These are phyloP conservation scores for Myriosclerotinia curreyana DNA, from an alignment of 2,329 filamentous ascomycete species.

Conservation along the genomic window DNA sequence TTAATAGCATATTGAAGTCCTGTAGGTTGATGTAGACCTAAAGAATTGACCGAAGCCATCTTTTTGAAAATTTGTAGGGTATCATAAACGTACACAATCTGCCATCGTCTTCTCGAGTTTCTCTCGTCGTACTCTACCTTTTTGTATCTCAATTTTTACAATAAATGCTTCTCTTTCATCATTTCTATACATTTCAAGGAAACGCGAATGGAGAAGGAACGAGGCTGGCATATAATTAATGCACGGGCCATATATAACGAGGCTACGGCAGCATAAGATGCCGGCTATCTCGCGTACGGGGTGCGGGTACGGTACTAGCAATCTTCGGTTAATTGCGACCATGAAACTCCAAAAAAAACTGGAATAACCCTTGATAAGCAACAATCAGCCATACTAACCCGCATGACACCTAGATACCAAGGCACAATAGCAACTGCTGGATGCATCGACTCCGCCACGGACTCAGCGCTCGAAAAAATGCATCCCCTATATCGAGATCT, in stretches of 20 bases:
- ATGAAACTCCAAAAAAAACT: too few relatives aligned
- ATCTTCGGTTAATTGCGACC: too few relatives aligned
- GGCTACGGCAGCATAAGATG: background rate
- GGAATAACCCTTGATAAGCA: too few relatives aligned
- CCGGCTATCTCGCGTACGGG: too few relatives aligned
- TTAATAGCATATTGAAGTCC: constrained; percentile 79
- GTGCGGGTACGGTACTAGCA: background rate
- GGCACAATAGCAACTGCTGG: too few relatives aligned
- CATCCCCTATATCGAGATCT: too few relatives aligned
- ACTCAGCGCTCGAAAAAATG: too few relatives aligned
- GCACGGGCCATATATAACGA: background rate
- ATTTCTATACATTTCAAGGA: background rate
- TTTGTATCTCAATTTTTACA: background rate
- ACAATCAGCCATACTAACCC: too few relatives aligned
- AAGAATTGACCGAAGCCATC: constrained; percentile 89
- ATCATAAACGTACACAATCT: constrained; percentile 26
- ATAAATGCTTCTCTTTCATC: constrained; percentile 5
- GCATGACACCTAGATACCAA: too few relatives aligned
- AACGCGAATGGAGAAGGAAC: constrained; percentile 8
- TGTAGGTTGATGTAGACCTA: constrained; percentile 86
- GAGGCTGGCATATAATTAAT: background rate
- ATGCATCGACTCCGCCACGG: too few relatives aligned
- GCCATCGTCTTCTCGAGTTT: constrained; percentile 11
- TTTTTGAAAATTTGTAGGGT: constrained; percentile 23
- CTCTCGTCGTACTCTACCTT: constrained; percentile 1